Base-by-base conservation (phyloP, 208 protist species). In the Leishmania amazonensis region DNA sequence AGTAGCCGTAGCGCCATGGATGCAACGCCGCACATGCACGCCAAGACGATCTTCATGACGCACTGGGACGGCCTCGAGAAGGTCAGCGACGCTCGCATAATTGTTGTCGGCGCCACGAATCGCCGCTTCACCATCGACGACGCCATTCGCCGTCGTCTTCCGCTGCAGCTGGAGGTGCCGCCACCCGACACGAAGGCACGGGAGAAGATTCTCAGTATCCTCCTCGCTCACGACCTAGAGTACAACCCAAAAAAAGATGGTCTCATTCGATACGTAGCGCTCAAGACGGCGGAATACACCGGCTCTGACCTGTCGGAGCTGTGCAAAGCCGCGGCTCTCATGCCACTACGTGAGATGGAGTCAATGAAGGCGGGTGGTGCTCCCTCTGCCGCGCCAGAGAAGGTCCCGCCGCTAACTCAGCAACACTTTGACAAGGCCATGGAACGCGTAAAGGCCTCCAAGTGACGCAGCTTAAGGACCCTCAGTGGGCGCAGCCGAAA, bases 261-360 rank as follows among this genome's bases (percentile, higher is more conserved):
- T 2, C 64, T 96, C 11, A 90, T 98, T 71, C 64, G 89, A 49
- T 91, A 91, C 81, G 89, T 99, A 8, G 97, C 96, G 1, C 68
- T 87, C 19, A 93, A 88, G 42, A 99, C 97, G 31, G 76, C 85
- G 13, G 86, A 88, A 40, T 99, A 97, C 78, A 98, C 95, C 40
- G 98, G 98, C 49, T 98, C 96, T 40, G 98, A 99, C 81, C 83
- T 99, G 21, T 91, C 88, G 40, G 97, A 98, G 84, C 87, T 99
- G 73, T 98, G 96, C 90, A 98, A 99, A 80, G 91, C 91, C 17
- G 93, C 92, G 1, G 92, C 90, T 2, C 76, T 96, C 67, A 91
- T 96, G 83, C 92, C 93, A 35, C 40, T 97, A 70, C 80, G 90
- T 31, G 93, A 96, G 80, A 85, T 96, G 79, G 62, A 88, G 57